Conservation (phyloP, 768 basidiomycete species). For the Coprinopsis sp. region DNA sequence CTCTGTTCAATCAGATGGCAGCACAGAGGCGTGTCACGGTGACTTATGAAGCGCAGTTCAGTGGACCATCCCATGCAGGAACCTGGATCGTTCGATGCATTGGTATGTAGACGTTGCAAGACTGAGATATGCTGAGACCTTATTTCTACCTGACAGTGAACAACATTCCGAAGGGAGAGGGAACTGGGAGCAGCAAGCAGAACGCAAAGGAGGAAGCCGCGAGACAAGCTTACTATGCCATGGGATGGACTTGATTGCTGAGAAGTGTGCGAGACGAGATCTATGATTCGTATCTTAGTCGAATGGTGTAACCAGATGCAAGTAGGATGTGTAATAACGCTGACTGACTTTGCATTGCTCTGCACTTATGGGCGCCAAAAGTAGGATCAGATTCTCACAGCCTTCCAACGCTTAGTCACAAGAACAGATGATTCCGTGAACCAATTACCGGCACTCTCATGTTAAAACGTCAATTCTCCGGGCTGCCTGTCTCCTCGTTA, state of each 20-base stretch:
- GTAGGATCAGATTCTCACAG: too few relatives aligned
- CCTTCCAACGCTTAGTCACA: too few relatives aligned
- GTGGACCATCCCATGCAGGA: constrained; percentile 64
- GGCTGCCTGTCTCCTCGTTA: constrained; percentile 10
- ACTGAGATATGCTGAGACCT: neutral
- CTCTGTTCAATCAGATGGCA: constrained; percentile 72
- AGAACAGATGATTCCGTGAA: too few relatives aligned
- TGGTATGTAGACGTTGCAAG: constrained; percentile 42
- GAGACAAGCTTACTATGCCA: constrained; percentile 60
- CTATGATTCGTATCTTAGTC: neutral
- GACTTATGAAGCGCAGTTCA: constrained; percentile 55
- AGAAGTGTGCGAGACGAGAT: too few relatives aligned
- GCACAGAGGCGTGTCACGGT: constrained; percentile 59
- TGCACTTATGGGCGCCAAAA: too few relatives aligned
- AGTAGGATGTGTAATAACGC: too few relatives aligned
- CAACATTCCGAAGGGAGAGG: constrained; percentile 62
- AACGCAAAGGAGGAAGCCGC: constrained; percentile 77
- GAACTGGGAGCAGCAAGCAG: constrained; percentile 66
- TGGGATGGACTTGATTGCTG: constrained; percentile 69
- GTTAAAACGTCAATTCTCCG: too few relatives aligned
- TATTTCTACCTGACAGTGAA: constrained; percentile 44
- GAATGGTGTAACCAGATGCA: constrained; percentile 1
- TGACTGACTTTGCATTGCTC: too few relatives aligned
- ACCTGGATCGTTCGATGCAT: constrained; percentile 64
- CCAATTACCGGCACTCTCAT: too few relatives aligned